A percentile compares a stretch with the other conserved stretches of the same genome.
phyloP scores from a whole-genome alignment of 2,329 filamentous ascomycete species.

The Diplodia intermedia region DNA sequence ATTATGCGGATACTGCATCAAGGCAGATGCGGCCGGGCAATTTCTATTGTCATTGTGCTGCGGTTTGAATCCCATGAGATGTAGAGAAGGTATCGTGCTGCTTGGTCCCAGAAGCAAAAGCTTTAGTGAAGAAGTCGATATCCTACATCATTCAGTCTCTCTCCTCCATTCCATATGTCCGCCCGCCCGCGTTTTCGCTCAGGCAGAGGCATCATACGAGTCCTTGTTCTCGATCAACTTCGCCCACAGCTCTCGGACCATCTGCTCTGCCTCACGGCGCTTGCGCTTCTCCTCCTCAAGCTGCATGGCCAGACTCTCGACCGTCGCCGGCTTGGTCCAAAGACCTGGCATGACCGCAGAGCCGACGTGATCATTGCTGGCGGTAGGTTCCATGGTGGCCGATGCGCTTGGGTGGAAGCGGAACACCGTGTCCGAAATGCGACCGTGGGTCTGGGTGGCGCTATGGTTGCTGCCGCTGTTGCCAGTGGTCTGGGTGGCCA shows the following conservation, averaged over 20 bases:
- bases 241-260: background rate
- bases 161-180: background rate
- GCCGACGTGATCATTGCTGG: background rate
- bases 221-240: background rate
- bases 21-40: no score
- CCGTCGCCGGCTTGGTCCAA: background rate
- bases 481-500: background rate
- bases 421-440: background rate
- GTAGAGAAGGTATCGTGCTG: background rate
- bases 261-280: background rate
- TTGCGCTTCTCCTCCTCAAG: background rate
- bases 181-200: background rate
- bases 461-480: background rate
- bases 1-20: no score
- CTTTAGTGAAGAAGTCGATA: background rate
- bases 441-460: conserved; percentile 1
- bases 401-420: background rate
- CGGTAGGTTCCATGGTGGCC: background rate
- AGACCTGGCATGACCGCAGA: background rate
- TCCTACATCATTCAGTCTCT: background rate
- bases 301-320: background rate
- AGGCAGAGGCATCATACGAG: background rate
- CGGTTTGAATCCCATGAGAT: background rate
- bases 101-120: background rate
- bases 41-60: no score